phyloP scores from a whole-genome alignment of 768 basidiomycete species.

The Leccinum olivaceopallidum region DNA sequence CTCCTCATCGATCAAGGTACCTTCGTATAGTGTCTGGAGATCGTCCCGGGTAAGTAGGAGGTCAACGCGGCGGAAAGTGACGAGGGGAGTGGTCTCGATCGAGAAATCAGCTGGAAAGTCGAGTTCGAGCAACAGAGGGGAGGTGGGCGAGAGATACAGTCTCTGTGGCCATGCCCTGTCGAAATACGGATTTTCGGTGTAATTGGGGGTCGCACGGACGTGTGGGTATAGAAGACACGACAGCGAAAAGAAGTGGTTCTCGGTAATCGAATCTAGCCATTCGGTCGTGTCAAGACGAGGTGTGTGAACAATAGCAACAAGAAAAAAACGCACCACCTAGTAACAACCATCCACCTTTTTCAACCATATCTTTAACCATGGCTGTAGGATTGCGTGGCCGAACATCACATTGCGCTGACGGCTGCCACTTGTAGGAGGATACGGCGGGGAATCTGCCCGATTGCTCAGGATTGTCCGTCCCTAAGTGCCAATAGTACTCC shows the following conservation, averaged over 20 bases:
- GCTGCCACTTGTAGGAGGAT: conserved; percentile 54
- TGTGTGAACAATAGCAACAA: neutral
- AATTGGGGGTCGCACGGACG: conserved; percentile 64
- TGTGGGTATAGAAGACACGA: conserved; percentile 68
- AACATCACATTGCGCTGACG: conserved; percentile 45
- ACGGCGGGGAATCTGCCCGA: conserved; percentile 56
- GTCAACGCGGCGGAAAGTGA: conserved; percentile 66
- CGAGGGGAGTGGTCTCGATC: conserved; percentile 57
- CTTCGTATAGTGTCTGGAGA: conserved; percentile 45
- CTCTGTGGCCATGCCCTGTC: conserved; percentile 69
- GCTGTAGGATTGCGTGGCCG: conserved; percentile 41
- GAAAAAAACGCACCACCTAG: conserved; percentile 52
- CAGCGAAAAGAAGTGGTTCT: conserved; percentile 74
- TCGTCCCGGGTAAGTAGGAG: conserved; percentile 52
- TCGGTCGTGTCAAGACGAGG: conserved; percentile 4
- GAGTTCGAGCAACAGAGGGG: conserved; percentile 37
- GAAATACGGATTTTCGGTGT: conserved; percentile 50
- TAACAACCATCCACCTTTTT: conserved; percentile 70
- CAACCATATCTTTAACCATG: conserved; percentile 58
- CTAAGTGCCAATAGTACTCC: conserved; percentile 66
- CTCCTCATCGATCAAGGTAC: conserved; percentile 21
- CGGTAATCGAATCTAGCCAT: conserved; percentile 60
- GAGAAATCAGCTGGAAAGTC: conserved; percentile 53
- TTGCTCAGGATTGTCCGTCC: conserved; percentile 45
- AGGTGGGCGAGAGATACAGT: conserved; percentile 58